Evolutionary conservation across 208 protist genomes (phyloP).

Genomic region (Acanthamoeba royreba): DNA sequence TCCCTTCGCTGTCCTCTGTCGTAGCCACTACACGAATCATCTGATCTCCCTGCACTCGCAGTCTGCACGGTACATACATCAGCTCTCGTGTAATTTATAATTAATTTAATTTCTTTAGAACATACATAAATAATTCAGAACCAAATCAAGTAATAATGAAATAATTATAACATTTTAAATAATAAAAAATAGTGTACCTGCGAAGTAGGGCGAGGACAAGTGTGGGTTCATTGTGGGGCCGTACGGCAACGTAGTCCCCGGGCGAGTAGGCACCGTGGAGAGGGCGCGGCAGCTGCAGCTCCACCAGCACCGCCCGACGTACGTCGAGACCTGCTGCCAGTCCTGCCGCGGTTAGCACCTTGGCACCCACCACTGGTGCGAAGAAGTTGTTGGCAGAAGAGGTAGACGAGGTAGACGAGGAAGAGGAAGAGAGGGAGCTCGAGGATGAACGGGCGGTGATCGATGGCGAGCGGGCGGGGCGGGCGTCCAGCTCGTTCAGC

Average conservation of each 20-base stretch:
- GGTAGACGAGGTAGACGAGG: no score
- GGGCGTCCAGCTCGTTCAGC: neutral
- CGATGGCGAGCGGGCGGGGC: no score
- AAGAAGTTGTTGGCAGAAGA: no score
- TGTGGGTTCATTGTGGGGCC: neutral
- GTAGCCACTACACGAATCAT: neutral
- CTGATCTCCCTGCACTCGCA: neutral
- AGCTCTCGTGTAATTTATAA: neutral
- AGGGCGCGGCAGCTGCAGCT: neutral
- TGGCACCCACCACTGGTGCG: no score
- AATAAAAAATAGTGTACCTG: neutral
- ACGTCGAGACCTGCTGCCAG: neutral
- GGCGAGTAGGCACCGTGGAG: neutral
- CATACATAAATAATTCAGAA: no score
- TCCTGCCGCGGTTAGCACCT: neutral
- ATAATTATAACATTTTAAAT: no score
- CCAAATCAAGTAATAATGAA: no score
- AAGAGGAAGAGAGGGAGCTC: neutral
- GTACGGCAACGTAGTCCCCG: neutral
- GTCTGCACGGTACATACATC: neutral
- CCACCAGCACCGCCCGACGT: neutral
- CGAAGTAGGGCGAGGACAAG: neutral
- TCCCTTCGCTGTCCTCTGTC: neutral
- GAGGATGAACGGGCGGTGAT: no score
- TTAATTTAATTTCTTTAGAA: no score